Conservation (phyloP, 2,329 filamentous ascomycete genomes). For the Cladosporium sphaerospermum region DNA sequence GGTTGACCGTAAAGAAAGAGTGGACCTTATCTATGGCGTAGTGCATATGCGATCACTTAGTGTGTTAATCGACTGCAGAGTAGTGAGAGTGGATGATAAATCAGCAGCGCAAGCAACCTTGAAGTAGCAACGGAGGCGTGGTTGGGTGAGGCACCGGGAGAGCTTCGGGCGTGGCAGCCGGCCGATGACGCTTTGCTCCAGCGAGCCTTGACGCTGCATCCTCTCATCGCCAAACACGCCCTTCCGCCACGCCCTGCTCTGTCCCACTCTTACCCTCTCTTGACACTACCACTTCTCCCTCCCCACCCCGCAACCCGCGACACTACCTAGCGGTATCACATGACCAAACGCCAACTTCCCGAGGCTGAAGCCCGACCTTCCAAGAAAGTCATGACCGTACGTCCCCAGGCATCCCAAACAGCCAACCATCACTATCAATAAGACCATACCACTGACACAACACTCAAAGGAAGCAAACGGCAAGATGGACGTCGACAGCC, state of each 20-base stretch:
- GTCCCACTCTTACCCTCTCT: background rate
- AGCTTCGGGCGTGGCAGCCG: no score
- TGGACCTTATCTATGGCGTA: no score
- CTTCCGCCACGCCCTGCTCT: background rate
- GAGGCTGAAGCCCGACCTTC: constrained; percentile 37
- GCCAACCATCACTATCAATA: background rate
- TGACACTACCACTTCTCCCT: background rate
- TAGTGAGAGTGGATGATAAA: no score
- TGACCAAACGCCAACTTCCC: constrained; percentile 9
- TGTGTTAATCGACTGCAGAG: no score
- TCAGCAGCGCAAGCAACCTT: no score
- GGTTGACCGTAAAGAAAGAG: no score
- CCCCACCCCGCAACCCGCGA: constrained; percentile 6
- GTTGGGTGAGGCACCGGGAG: no score
- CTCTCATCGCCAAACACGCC: background rate
- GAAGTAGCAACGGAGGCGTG: no score
- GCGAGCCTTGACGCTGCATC: background rate
- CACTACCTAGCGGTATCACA: constrained; percentile 7
- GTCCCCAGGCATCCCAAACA: constrained; percentile 15
- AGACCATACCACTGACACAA: background rate
- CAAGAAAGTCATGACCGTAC: constrained; percentile 50
- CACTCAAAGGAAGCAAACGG: constrained; percentile 30
- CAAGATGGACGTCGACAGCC: constrained; percentile 58
- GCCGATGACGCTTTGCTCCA: no score
- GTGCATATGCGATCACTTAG: no score